A percentile compares a stretch with the other conserved stretches of the same genome.
phyloP scores from a whole-genome alignment of 2,329 filamentous ascomycete species.

The Penicillium thymicola region DNA sequence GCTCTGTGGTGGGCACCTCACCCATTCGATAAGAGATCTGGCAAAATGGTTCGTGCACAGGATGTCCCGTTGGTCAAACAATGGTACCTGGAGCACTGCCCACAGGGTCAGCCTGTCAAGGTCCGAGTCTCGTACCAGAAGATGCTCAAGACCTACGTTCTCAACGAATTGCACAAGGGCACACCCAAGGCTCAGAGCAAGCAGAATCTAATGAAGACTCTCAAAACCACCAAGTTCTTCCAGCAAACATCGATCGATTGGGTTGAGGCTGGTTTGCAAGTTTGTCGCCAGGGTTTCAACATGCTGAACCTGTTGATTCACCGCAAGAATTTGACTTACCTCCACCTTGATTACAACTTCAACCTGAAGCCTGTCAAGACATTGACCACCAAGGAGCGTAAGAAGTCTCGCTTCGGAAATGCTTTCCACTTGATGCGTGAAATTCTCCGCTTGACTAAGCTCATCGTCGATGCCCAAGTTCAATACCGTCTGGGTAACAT shows the following conservation, averaged over 20 bases:
- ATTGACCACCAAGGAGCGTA: constrained; percentile 95
- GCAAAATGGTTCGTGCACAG: constrained; percentile 92
- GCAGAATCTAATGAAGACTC: constrained; percentile 80
- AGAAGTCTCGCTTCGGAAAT: constrained; percentile 98
- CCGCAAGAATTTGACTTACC: constrained; percentile 95
- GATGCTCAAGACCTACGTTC: constrained; percentile 88
- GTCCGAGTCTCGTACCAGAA: constrained; percentile 98
- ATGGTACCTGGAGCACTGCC: constrained; percentile 96
- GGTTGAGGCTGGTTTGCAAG: constrained; percentile 97
- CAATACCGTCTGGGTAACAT: constrained; percentile 98
- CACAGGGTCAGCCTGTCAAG: constrained; percentile 87
- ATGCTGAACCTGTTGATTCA: constrained; percentile 98
- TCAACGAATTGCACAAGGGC: constrained; percentile 96
- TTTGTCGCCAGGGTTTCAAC: constrained; percentile 97
- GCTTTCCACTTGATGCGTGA: constrained; percentile 99
- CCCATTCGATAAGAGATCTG: constrained; percentile 90
- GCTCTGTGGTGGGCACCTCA: constrained; percentile 97
- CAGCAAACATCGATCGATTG: constrained; percentile 99
- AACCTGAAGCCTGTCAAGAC: constrained; percentile 99
- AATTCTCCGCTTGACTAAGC: constrained; percentile 89
- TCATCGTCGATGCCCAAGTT: constrained; percentile 97
- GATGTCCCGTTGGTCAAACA: constrained; percentile 97
- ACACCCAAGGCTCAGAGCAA: constrained; percentile 93
- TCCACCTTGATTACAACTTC: constrained; percentile 99
- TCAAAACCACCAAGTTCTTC: constrained; percentile 98